Evolutionary conservation across 345 rosid genomes (phyloP), one percentile per base, ranked within the genome.

Genomic region (Limnanthes douglasii): DNA sequence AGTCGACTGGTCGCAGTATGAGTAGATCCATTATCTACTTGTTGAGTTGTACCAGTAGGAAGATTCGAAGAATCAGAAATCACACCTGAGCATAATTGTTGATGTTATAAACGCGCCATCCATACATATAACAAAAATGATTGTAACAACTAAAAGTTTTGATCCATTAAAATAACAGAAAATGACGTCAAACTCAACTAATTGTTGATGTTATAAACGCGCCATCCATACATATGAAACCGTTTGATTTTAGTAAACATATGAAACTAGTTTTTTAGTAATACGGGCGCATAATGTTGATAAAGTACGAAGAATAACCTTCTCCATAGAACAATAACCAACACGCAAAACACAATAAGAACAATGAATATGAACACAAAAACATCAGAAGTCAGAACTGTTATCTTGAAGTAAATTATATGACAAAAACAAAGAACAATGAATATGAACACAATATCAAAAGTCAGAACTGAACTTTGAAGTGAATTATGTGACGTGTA

Each of bases 1-100:
- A 78, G 26, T 72, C 60, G 41, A 49, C 80, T 61, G 15, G 61
- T 24, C 45, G 56, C 50, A 18, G 6, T 65, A 21, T 21, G 39
- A 3, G n/a, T n/a, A n/a, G n/a, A n/a, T n/a, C 2, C 22, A 35
- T 10, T 35, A 34, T 46, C 35, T 16, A 27, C 47, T 54, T 26
- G 27, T 14, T 39, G 41, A 40, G 21, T 45, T 27, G 14, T 5
- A 27, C 26, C 27, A 15, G 48, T 33, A 12, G 41, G 4, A 19
- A 40, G 6, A 39, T 40, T 34, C 18, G 14, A 34, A 18, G 53
- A 34, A 15, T 20, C 48, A 2, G 30, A 18, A 10, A 21, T 46
- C 53, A 40, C 21, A 54, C 60, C 60, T 54, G 41, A 20, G 31
- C 17, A 46, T 25, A 40, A n/a, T n/a, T n/a, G n/a, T n/a, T n/a